Evolutionary conservation across 352 stramenopile species (phyloP).

Genomic region (Globisporangium splendens): DNA sequence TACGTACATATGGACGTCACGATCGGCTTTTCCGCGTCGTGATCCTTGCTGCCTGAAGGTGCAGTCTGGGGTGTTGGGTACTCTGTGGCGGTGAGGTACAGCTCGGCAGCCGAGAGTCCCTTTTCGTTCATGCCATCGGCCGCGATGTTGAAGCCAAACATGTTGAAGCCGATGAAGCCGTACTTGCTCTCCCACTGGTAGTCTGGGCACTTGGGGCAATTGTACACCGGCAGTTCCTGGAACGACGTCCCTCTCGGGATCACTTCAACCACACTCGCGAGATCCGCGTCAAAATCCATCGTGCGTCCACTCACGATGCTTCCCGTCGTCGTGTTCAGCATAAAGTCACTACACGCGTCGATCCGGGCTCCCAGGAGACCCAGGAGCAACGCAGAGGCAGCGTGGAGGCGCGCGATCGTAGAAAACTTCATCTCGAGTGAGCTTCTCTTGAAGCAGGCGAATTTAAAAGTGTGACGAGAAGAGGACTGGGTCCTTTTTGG

Average conservation of each 20-base stretch:
- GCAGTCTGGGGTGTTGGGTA: constrained; percentile 38
- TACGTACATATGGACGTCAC: constrained; percentile 67
- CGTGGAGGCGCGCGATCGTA: no score
- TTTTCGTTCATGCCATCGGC: constrained; percentile 52
- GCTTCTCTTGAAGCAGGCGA: no score
- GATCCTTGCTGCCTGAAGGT: not conserved
- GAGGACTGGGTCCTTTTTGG: no score
- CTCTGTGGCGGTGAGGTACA: constrained; percentile 40
- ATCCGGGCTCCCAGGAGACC: not conserved
- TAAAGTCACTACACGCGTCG: constrained; percentile 50
- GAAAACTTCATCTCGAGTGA: no score
- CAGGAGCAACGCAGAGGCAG: not conserved
- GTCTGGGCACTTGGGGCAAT: constrained; percentile 38
- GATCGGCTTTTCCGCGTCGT: constrained; percentile 33
- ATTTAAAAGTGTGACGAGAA: no score
- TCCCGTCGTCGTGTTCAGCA: constrained; percentile 29
- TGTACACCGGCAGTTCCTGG: constrained; percentile 34
- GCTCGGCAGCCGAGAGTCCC: constrained; percentile 44
- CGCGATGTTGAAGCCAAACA: constrained; percentile 51
- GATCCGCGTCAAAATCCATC: constrained; percentile 58
- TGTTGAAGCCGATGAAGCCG: constrained; percentile 50
- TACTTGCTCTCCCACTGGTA: constrained; percentile 37
- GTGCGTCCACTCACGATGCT: constrained; percentile 41
- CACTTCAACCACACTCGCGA: constrained; percentile 41
- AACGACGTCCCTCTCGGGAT: constrained; percentile 43